These are phyloP conservation scores for Aspergillus aculeatinus DNA, from an alignment of 2,329 filamentous ascomycete species.

Conservation along the genomic window DNA sequence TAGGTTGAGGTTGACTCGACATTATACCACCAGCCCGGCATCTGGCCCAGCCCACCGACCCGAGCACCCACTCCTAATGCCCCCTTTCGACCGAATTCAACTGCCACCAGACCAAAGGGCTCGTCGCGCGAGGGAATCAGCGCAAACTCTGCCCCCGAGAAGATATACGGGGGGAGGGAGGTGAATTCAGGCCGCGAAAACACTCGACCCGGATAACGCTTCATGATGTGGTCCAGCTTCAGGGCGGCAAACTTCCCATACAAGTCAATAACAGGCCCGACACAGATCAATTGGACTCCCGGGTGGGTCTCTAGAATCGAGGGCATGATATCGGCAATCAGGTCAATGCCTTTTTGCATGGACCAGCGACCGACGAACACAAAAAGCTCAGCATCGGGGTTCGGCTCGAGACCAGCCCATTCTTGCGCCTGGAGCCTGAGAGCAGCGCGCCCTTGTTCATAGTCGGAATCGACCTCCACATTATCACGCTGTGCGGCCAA, in stretches of 20 bases:
- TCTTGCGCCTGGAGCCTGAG: conserved; percentile 63
- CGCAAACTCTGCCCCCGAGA: conserved; percentile 65
- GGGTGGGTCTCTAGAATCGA: conserved; percentile 60
- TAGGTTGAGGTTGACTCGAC: conserved; percentile 63
- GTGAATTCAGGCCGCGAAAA: conserved; percentile 68
- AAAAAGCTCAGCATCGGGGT: conserved; percentile 61
- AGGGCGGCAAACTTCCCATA: conserved; percentile 66
- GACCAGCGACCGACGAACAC: conserved; percentile 69
- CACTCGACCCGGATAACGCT: conserved; percentile 62
- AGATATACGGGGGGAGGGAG: conserved; percentile 62
- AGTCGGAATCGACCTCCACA: conserved; percentile 53
- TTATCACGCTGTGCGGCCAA: conserved; percentile 46
- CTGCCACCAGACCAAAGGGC: conserved; percentile 65
- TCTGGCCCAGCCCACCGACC: conserved; percentile 64
- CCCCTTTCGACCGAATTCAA: conserved; percentile 67
- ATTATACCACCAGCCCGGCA: conserved; percentile 73
- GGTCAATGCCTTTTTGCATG: conserved; percentile 65
- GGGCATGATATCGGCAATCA: conserved; percentile 66
- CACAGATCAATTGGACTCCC: conserved; percentile 60
- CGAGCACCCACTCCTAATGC: conserved; percentile 64
- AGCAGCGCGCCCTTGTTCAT: conserved; percentile 53
- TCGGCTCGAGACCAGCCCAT: conserved; percentile 62
- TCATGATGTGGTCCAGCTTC: conserved; percentile 63
- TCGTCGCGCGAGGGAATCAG: conserved; percentile 67
- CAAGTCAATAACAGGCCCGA: conserved; percentile 65